phyloP scores from a whole-genome alignment of 139 green algal genomes.

The Picochlorum costavermella region DNA sequence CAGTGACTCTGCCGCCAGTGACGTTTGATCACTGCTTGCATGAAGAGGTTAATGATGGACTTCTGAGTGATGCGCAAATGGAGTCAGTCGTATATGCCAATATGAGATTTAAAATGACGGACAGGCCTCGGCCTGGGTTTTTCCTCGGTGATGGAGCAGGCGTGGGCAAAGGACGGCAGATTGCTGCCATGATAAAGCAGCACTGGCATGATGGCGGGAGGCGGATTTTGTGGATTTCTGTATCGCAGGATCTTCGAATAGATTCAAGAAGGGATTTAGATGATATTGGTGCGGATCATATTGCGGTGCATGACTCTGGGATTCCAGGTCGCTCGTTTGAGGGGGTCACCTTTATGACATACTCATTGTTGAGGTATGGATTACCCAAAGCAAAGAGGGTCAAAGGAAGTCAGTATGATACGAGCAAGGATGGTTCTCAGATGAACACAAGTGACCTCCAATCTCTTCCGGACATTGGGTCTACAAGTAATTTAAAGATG shows the following conservation, averaged over 20 bases:
- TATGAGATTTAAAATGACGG: slow-evolving; percentile 46
- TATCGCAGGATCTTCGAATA: slow-evolving; percentile 54
- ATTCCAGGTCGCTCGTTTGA: slow-evolving; percentile 31
- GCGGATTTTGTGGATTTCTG: slow-evolving; percentile 65
- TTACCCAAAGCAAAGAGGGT: slow-evolving; percentile 2
- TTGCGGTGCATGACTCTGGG: slow-evolving; percentile 34
- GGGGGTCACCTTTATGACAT: slow-evolving; percentile 62
- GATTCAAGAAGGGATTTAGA: slow-evolving; percentile 72
- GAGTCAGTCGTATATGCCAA: slow-evolving; percentile 70
- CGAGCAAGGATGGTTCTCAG: too few species aligned
- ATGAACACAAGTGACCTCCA: background rate
- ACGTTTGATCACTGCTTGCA: slow-evolving; percentile 28
- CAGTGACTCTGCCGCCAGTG: slow-evolving; percentile 39
- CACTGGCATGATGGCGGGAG: slow-evolving; percentile 12
- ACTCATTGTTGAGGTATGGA: slow-evolving; percentile 6
- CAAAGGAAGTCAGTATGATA: background rate
- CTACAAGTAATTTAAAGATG: too few species aligned
- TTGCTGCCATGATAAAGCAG: slow-evolving; percentile 54
- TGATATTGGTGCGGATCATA: slow-evolving; percentile 43
- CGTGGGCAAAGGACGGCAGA: slow-evolving; percentile 77
- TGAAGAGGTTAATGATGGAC: slow-evolving; percentile 23
- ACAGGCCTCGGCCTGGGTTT: slow-evolving; percentile 48
- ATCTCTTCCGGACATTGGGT: too few species aligned
- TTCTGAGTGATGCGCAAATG: slow-evolving; percentile 62
- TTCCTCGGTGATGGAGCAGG: slow-evolving; percentile 80